Evolutionary conservation across 345 rosid genomes (phyloP).

Genomic region (Nephelium lappaceum): DNA sequence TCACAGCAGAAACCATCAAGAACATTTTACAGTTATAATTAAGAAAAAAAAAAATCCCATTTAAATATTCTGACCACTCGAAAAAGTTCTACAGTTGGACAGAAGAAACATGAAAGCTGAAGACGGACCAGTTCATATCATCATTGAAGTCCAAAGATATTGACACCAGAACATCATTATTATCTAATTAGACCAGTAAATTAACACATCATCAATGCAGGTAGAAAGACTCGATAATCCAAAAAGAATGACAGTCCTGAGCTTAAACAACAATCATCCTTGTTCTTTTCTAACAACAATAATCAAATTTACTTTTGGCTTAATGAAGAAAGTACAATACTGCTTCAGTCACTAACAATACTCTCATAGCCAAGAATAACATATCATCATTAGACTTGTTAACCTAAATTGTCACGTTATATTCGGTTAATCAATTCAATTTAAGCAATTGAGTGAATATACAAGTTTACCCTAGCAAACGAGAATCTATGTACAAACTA

Average conservation of each 20-base stretch:
- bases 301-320: too few species aligned
- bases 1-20: neutral
- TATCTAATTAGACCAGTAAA: neutral
- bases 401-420: neutral
- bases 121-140: neutral
- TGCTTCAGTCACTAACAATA: neutral
- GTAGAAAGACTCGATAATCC: neutral
- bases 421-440: neutral
- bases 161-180: neutral
- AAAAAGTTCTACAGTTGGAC: neutral
- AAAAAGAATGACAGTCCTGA: neutral
- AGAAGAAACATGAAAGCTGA: neutral
- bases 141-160: neutral
- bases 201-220: neutral
- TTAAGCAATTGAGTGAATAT: neutral
- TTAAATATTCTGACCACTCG: neutral
- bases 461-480: conserved; percentile 1
- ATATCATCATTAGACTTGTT: neutral
- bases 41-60: neutral
- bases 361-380: neutral
- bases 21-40: neutral
- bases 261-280: neutral
- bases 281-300: neutral
- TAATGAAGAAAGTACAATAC: neutral
- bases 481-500: neutral